phyloP scores from a whole-genome alignment of 169 alveolate genomes.

The Plasmodium billcollinsi region DNA sequence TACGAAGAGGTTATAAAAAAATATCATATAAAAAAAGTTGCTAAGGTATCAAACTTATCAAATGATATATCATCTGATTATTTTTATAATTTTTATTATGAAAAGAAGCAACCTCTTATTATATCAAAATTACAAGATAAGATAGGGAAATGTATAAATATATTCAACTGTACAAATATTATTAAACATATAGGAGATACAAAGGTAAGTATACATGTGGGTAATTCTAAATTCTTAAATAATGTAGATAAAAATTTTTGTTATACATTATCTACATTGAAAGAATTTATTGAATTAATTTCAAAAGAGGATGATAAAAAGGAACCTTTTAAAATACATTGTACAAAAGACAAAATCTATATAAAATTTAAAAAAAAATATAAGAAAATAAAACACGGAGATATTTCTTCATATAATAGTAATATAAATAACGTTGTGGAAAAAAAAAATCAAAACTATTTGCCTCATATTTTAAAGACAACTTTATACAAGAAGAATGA shows the following conservation, averaged over 20 bases:
- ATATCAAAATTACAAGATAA: constrained; percentile 41
- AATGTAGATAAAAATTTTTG: constrained; percentile 59
- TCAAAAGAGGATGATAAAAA: constrained; percentile 60
- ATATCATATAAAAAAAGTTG: constrained; percentile 57
- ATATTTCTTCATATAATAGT: background rate
- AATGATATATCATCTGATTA: background rate
- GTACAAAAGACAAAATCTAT: constrained; percentile 11
- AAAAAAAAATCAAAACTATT: background rate
- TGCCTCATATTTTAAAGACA: too few relatives aligned
- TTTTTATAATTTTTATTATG: constrained; percentile 53
- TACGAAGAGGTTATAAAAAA: constrained; percentile 64
- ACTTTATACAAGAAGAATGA: background rate
- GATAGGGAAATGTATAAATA: constrained; percentile 62
- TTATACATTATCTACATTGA: constrained; percentile 43
- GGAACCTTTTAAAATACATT: constrained; percentile 32
- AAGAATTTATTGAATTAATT: constrained; percentile 43
- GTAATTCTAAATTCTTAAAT: constrained; percentile 57
- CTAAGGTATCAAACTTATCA: constrained; percentile 13
- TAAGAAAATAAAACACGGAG: background rate
- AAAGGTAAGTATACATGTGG: constrained; percentile 71
- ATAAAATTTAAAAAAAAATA: constrained; percentile 5
- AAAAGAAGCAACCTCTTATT: constrained; percentile 46
- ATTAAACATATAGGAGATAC: constrained; percentile 56
- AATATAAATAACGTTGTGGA: background rate
- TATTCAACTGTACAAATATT: constrained; percentile 31